These are phyloP conservation scores for Spathaspora hagerdaliae DNA, from an alignment of 805 yeast species.

Conservation along the genomic window DNA sequence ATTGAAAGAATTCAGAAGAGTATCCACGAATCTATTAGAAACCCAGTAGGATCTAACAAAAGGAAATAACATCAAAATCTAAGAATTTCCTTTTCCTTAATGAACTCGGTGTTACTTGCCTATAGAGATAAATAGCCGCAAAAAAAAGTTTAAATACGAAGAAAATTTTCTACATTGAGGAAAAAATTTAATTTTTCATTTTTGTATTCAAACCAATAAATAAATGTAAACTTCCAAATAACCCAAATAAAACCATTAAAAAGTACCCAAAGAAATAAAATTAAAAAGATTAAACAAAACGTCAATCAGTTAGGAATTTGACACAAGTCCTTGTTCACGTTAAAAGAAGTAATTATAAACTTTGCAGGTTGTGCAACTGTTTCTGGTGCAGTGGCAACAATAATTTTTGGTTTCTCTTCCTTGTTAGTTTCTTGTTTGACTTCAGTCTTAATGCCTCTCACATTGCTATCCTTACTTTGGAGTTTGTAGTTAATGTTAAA, in stretches of 20 bases:
- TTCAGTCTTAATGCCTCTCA: conserved; percentile 6
- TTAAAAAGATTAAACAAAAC: background rate
- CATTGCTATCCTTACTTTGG: conserved; percentile 8
- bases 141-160: background rate
- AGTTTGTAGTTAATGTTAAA: conserved; percentile 7
- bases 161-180: background rate
- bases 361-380: conserved; percentile 6
- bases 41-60: too few relatives aligned
- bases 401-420: background rate
- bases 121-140: conserved; percentile 8
- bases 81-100: too few relatives aligned
- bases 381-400: conserved; percentile 1
- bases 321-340: conserved; percentile 23
- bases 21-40: too few relatives aligned
- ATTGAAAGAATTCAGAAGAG: too few relatives aligned
- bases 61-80: too few relatives aligned
- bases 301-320: conserved; percentile 10
- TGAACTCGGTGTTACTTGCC: conserved; percentile 8
- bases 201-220: too few relatives aligned
- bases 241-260: background rate
- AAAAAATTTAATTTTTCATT: background rate
- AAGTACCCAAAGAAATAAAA: background rate
- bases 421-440: background rate
- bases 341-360: conserved; percentile 34
- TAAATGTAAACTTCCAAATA: background rate